Percentiles rank a stretch among this genome's conserved stretches.
phyloP scores from a whole-genome alignment of 192 early-diverging fungal genomes.

The Gigaspora rosea region DNA sequence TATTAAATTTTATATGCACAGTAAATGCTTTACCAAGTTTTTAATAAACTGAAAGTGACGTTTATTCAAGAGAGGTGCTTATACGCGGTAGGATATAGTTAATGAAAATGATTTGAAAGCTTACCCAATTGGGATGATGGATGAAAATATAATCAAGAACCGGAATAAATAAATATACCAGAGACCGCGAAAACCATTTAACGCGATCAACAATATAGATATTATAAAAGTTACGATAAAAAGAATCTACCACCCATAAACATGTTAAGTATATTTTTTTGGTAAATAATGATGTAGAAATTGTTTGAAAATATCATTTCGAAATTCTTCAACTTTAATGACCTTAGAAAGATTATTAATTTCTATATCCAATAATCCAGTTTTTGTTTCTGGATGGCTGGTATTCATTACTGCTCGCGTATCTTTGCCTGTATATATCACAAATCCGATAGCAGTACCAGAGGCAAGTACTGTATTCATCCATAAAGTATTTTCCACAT shows the following conservation, averaged over 20 bases:
- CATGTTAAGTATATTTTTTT: not conserved
- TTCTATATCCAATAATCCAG: slow-evolving; percentile 86
- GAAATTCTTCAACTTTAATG: too few relatives aligned
- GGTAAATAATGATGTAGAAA: too few relatives aligned
- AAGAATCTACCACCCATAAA: slow-evolving; percentile 61
- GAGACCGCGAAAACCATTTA: slow-evolving; percentile 85
- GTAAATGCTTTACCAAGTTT: too few relatives aligned
- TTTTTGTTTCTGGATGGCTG: slow-evolving; percentile 86
- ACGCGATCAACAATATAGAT: slow-evolving; percentile 83
- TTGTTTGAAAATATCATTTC: too few relatives aligned
- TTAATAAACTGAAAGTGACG: too few relatives aligned
- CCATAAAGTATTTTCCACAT: slow-evolving; percentile 93
- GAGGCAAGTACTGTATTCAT: slow-evolving; percentile 94
- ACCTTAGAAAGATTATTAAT: slow-evolving; percentile 92
- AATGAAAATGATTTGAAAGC: not conserved
- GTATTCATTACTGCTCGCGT: slow-evolving; percentile 98
- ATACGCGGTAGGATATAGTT: too few relatives aligned
- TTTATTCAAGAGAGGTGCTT: too few relatives aligned
- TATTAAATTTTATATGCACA: too few relatives aligned
- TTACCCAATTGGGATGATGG: slow-evolving; percentile 91
- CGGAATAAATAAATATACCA: slow-evolving; percentile 93
- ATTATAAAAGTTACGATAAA: slow-evolving; percentile 81
- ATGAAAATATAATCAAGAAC: slow-evolving; percentile 93
- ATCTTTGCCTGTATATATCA: slow-evolving; percentile 90
- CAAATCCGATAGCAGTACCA: slow-evolving; percentile 80